phyloP scores from a whole-genome alignment of 208 protist genomes.

The Trypanosoma caninum region DNA sequence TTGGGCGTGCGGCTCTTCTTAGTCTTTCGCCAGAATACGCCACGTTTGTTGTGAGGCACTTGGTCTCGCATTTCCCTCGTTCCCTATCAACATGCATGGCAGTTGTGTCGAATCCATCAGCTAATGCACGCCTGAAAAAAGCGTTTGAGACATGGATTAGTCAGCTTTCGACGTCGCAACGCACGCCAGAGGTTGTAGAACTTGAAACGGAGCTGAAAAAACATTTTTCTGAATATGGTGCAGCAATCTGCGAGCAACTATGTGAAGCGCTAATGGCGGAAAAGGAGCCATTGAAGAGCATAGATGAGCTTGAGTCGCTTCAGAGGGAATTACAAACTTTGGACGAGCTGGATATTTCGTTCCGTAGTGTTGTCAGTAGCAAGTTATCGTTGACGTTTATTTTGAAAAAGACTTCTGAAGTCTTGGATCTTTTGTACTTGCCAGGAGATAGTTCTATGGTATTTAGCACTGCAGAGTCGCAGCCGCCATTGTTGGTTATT shows the following conservation, averaged over 20 bases:
- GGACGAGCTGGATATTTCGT: neutral
- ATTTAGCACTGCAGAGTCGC: slow-evolving; percentile 7
- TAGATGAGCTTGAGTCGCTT: slow-evolving; percentile 12
- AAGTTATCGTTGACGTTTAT: slow-evolving; percentile 19
- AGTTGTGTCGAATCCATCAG: slow-evolving; percentile 18
- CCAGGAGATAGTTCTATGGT: neutral
- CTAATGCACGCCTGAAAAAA: slow-evolving; percentile 10
- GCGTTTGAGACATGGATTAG: slow-evolving; percentile 26
- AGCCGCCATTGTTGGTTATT: slow-evolving; percentile 11
- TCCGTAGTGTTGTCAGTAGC: slow-evolving; percentile 2
- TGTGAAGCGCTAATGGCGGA: slow-evolving; percentile 24
- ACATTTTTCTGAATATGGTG: slow-evolving; percentile 26
- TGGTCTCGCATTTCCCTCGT: slow-evolving; percentile 20
- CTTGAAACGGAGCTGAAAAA: slow-evolving; percentile 20
- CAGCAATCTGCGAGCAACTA: slow-evolving; percentile 7
- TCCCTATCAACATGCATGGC: slow-evolving; percentile 24
- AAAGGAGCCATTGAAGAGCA: neutral
- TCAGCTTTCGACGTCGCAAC: neutral
- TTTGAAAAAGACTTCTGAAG: slow-evolving; percentile 3
- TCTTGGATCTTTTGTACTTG: slow-evolving; percentile 10
- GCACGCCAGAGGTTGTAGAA: slow-evolving; percentile 2
- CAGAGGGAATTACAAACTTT: slow-evolving; percentile 3
- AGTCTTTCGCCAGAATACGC: slow-evolving; percentile 11
- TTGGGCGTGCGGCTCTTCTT: slow-evolving; percentile 23
- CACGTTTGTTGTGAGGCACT: slow-evolving; percentile 12